phyloP scores from a whole-genome alignment of 345 rosid species.

The Lepidium didymum region DNA sequence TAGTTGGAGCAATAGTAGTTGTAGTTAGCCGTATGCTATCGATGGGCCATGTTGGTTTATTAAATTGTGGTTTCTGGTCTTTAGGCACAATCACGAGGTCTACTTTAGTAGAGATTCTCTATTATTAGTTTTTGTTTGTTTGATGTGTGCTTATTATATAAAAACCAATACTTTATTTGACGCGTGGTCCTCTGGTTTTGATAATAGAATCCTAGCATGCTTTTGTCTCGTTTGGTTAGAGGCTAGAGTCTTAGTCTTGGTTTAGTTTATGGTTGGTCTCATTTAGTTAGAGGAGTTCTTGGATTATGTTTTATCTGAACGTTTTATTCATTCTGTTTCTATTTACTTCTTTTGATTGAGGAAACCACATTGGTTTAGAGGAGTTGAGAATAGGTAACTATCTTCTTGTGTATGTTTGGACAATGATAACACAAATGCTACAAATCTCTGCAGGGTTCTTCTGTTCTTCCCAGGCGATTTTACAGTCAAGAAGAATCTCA shows the following conservation, averaged over 20 bases:
- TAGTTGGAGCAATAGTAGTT: constrained; percentile 15
- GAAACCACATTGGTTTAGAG: neutral
- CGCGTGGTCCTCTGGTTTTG: constrained; percentile 16
- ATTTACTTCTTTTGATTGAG: neutral
- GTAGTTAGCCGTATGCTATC: neutral
- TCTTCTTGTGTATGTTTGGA: neutral
- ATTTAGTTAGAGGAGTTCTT: neutral
- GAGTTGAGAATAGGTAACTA: neutral
- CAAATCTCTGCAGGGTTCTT: constrained; percentile 47
- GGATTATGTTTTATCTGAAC: neutral
- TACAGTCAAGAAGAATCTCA: constrained; percentile 43
- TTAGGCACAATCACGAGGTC: constrained; percentile 7
- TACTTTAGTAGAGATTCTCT: constrained; percentile 15
- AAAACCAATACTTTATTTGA: neutral
- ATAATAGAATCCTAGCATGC: neutral
- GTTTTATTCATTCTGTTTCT: neutral
- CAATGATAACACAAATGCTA: neutral
- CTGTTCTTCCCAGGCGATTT: constrained; percentile 26
- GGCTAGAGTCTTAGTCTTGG: constrained; percentile 1
- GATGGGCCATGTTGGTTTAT: constrained; percentile 17
- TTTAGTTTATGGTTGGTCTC: neutral
- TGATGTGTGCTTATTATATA: neutral
- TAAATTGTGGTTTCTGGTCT: neutral
- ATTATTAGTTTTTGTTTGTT: constrained; percentile 16
- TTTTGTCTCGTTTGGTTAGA: neutral